phyloP scores from a whole-genome alignment of 2,329 filamentous ascomycete genomes.

The Thermothelomyces thermophilus region DNA sequence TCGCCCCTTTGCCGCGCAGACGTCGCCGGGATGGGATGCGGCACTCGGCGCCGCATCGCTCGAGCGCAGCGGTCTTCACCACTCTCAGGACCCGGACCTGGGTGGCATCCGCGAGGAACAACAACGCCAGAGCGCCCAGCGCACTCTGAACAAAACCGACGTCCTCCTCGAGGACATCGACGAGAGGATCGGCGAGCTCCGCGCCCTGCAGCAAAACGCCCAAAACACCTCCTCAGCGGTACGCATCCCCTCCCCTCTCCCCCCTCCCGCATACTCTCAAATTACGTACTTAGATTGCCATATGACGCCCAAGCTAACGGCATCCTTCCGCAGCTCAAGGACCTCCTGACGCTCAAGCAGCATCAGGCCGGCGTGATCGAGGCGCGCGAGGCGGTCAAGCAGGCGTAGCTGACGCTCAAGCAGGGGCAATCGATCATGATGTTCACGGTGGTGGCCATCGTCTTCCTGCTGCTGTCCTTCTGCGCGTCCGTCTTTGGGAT shows the following conservation, averaged over 20 bases:
- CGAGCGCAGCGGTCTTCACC: neutral
- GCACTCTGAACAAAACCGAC: conserved; percentile 19
- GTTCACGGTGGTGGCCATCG: conserved; percentile 41
- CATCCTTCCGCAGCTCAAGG: conserved; percentile 30
- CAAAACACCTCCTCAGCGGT: conserved; percentile 31
- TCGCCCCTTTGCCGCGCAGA: conserved; percentile 23
- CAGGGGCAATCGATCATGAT: conserved; percentile 40
- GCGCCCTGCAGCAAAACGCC: conserved; percentile 30
- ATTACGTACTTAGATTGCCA: neutral
- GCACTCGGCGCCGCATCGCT: neutral
- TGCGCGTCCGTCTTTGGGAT: conserved; percentile 24
- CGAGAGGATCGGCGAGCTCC: conserved; percentile 31
- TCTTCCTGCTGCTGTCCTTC: conserved; percentile 31
- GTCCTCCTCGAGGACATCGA: conserved; percentile 26
- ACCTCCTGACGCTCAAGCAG: conserved; percentile 38
- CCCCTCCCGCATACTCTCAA: neutral
- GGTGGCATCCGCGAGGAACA: conserved; percentile 28
- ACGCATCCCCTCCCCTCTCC: conserved; percentile 7
- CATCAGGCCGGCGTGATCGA: conserved; percentile 41
- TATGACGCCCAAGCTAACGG: no score
- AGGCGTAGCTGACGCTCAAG: conserved; percentile 34
- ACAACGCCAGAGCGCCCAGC: conserved; percentile 16
- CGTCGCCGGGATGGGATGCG: conserved; percentile 17
- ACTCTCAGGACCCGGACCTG: no score
- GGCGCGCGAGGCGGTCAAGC: conserved; percentile 35